Base-by-base conservation (phyloP, 2,329 filamentous ascomycete genomes). In the Paracoccidioides lutzii region DNA sequence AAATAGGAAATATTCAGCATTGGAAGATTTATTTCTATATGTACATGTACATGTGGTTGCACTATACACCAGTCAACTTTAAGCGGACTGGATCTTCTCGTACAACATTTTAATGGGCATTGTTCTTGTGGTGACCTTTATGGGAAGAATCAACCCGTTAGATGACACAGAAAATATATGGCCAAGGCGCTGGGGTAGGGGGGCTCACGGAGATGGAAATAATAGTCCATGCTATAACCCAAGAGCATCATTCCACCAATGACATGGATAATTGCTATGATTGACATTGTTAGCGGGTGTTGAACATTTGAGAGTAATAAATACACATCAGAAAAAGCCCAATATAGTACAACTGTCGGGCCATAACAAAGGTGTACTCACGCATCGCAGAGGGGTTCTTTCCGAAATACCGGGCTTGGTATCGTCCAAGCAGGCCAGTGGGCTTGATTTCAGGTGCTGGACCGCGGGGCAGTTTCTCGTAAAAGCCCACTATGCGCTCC, bases 101-200 rank as follows among this genome's bases (percentile, higher is more conserved):
- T 22, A 52, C 50, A 59, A 57, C 60, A 58, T 59, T 70, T 78
- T 94, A 98, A 81, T 98, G 93, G 67, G 89, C 88, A 76, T 98
- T 94, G 87, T 98, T 97, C 88, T 98, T 98, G 87, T 97, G 91
- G 83, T 98, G 91, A 68, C 93, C 93, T 98, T 65, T 55, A 54
- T 48, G 5, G 22, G 32, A 12, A 41, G 32, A n/a, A 35, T 15
- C 53, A 51, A 60, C 54, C 60, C 58, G 49, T 53, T 41, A 54
- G 38, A 30, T 5, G 30, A 30, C 41, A 7, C 10, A 37, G 7
- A 15, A 22, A 0, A 42, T 42, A 12, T 28, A n/a, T 33, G n/a
- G 30, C n/a, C 43, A 43, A 44, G 43, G 43, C 2, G 46, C 14
- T 28, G 9, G 22, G 52, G 46, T 12, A 22, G 9, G 22, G 52